Percentiles rank a stretch among this genome's conserved stretches.
These are phyloP conservation scores for Tilletia setariae DNA, from an alignment of 1,284 basidiomycete genomes.

Conservation along the genomic window DNA sequence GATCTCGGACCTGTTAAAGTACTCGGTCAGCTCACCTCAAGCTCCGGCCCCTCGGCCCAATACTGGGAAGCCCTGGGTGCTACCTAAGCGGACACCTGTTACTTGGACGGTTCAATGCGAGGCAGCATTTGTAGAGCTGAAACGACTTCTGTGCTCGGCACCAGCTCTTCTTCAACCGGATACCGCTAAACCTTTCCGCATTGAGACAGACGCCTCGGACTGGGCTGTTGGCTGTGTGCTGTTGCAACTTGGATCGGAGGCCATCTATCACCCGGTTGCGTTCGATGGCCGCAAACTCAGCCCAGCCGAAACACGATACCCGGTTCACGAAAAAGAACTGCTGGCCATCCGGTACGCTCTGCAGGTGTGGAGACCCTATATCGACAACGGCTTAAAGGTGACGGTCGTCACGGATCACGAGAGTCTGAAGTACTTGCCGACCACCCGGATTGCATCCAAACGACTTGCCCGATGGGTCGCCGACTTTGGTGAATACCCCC, in stretches of 20 bases:
- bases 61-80: not conserved
- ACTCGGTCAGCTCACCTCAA: not conserved
- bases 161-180: conserved; percentile 6
- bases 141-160: not conserved
- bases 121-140: not conserved
- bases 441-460: not conserved
- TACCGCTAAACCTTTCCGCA: not conserved
- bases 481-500: conserved; percentile 4
- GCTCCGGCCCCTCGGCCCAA: too few species aligned
- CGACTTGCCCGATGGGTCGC: conserved; percentile 10
- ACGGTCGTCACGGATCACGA: conserved; percentile 15
- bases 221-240: conserved; percentile 9
- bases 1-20: conserved; percentile 1
- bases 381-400: not conserved
- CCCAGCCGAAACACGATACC: conserved; percentile 5
- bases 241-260: not conserved
- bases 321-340: conserved; percentile 14
- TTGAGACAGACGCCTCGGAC: conserved; percentile 15
- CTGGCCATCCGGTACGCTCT: conserved; percentile 11
- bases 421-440: conserved; percentile 3
- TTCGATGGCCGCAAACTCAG: conserved; percentile 5
- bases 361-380: conserved; percentile 5
- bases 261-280: not conserved
- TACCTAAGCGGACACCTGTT: not conserved
- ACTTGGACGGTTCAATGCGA: conserved; percentile 12